Conservation (phyloP, 2,329 filamentous ascomycete species). For the Alternaria brassicae region DNA sequence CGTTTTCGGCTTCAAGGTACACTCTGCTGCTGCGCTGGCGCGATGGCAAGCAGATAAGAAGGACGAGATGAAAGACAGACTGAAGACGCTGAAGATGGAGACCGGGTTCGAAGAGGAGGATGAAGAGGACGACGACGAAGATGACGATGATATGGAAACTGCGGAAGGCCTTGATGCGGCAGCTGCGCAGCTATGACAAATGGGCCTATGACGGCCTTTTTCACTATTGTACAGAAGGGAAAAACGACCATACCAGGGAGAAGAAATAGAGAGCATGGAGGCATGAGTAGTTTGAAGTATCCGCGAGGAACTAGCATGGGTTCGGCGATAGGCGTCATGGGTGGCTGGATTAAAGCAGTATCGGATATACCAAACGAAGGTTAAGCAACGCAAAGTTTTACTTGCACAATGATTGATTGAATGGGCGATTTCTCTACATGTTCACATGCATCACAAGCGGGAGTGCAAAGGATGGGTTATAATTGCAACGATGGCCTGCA, state of each 20-base stretch:
- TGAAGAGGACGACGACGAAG: slow-evolving; percentile 66
- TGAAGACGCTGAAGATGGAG: slow-evolving; percentile 74
- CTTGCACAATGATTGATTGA: neutral
- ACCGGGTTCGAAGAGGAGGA: slow-evolving; percentile 76
- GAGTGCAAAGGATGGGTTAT: neutral
- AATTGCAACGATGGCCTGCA: neutral
- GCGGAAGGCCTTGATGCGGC: slow-evolving; percentile 42
- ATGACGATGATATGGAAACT: slow-evolving; percentile 55
- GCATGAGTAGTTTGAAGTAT: slow-evolving; percentile 13
- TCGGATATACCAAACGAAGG: slow-evolving; percentile 12
- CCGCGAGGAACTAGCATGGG: slow-evolving; percentile 22
- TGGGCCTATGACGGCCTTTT: slow-evolving; percentile 17
- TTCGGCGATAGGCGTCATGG: slow-evolving; percentile 32
- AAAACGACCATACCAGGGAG: neutral
- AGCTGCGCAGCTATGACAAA: slow-evolving; percentile 27
- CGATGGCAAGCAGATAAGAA: slow-evolving; percentile 88
- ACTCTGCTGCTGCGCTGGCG: slow-evolving; percentile 84
- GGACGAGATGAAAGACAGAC: slow-evolving; percentile 79
- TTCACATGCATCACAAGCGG: neutral
- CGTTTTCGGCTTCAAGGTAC: slow-evolving; percentile 95
- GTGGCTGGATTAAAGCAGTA: slow-evolving; percentile 21
- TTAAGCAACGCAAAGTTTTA: neutral
- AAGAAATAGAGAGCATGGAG: neutral
- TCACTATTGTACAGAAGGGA: neutral
- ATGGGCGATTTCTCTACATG: neutral